Evolutionary conservation across 176 grass and related monocot genomes (phyloP).

Genomic region (Carex littledalei): DNA sequence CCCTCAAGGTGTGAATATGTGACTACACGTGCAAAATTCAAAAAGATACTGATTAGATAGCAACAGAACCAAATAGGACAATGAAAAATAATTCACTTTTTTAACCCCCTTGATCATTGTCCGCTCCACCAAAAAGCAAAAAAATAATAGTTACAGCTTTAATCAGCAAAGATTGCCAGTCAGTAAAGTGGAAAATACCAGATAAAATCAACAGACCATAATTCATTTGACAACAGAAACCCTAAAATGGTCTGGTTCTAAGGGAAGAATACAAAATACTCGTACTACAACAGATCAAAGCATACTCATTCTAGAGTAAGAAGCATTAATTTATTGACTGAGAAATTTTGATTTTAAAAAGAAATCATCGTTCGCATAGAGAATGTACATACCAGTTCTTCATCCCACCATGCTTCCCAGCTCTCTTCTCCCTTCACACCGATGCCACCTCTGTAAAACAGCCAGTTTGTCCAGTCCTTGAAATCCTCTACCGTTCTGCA

Average conservation of each 20-base stretch:
- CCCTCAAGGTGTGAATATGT: slow-evolving; percentile 79
- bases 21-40: slow-evolving; percentile 36
- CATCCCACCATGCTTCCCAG: slow-evolving; percentile 99
- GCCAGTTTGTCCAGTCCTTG: slow-evolving; percentile 92
- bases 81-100: not conserved
- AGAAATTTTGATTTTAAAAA: not conserved
- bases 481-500: slow-evolving; percentile 87
- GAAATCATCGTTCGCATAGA: not conserved
- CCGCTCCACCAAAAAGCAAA: not conserved
- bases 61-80: not conserved
- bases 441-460: slow-evolving; percentile 95
- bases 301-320: slow-evolving; percentile 22
- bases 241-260: not conserved
- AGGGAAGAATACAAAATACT: not conserved
- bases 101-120: not conserved
- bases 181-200: not conserved
- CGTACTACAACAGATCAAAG: slow-evolving; percentile 14
- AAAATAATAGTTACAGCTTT: not conserved
- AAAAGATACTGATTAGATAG: slow-evolving; percentile 27
- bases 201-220: not conserved
- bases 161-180: not conserved
- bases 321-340: not conserved
- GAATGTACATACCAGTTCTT: slow-evolving; percentile 60
- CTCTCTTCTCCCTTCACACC: slow-evolving; percentile 99
- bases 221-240: not conserved